phyloP scores from a whole-genome alignment of 306 rosid species.

The Cicer judaicum region DNA sequence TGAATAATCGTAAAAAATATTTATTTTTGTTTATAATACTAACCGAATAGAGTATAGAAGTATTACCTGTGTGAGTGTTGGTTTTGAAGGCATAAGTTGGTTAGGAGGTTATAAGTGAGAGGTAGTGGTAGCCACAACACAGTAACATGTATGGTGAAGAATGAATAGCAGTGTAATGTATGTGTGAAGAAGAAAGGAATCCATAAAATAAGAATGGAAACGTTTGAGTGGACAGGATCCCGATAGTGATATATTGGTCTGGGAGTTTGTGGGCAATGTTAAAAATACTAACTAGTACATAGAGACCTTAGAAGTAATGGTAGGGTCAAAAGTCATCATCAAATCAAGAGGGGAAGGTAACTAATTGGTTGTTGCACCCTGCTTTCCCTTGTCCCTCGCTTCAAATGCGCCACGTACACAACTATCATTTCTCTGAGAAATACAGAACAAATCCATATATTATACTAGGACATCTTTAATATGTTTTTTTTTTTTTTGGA shows the following conservation, averaged over 20 bases:
- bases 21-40: too few relatives aligned
- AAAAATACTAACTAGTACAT: conserved; percentile 2
- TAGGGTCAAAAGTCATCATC: conserved; percentile 43
- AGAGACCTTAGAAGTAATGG: conserved; percentile 29
- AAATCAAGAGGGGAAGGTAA: neutral
- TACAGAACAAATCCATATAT: too few relatives aligned
- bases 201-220: conserved; percentile 37
- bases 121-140: neutral
- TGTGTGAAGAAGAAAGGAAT: conserved; percentile 20
- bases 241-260: conserved; percentile 52
- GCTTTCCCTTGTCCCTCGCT: conserved; percentile 32
- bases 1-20: too few relatives aligned
- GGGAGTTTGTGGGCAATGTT: conserved; percentile 11
- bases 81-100: neutral
- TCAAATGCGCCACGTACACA: neutral
- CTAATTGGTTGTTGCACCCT: conserved; percentile 13
- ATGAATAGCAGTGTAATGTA: neutral
- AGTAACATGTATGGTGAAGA: neutral
- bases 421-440: too few relatives aligned
- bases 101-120: neutral
- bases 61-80: too few relatives aligned
- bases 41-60: too few relatives aligned
- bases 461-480: too few relatives aligned
- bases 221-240: conserved; percentile 50
- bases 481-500: too few relatives aligned